Evolutionary conservation across 2,329 filamentous ascomycete species (phyloP), one percentile per base, ranked within the genome.

Genomic region (Hymenoscyphus albidus): DNA sequence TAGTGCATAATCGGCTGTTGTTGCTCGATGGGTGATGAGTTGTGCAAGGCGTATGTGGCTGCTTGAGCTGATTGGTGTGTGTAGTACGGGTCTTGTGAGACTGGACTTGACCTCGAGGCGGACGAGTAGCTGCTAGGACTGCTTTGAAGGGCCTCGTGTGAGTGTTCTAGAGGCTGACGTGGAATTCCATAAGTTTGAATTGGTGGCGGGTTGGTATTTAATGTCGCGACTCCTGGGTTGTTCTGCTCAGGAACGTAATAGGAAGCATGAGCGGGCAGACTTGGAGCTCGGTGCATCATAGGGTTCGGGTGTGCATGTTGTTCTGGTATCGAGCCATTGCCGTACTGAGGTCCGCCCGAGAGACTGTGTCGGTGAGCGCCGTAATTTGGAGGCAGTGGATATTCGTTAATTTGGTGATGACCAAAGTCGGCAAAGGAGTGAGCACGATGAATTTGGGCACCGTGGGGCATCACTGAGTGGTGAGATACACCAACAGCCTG

Each of bases 141-240:
- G 74, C 81, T 87, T 68, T 86, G 82, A 44, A 86, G 77, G 18
- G 84, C 81, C 5, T 80, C 79, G 42, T 72, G 65, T 32, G 80
- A 75, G 66, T 83, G 79, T 57, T 77, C 72, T 32, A 77, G 60
- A 9, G 72, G 70, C 16, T 82, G 76, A 6, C 79, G 70, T 64
- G 72, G 70, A 61, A 74, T 68, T 60, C 84, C 82, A 74, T 85
- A 85, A 5, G 68, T 74, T 64, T 81, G 77, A 6, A 79, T 74
- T n/a, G 80, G 77, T 58, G 85, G 76, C 6, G 78, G 71, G 68
- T 80, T 80, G 12, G 83, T 80, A 74, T 83, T 85, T 81, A 88
- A 83, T 13, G 84, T 88, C 39, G 84, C 85, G 5, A 88, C 82
- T 13, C 82, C 84, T 10, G 85, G 85, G 70, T 87, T 87, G 72